These are phyloP conservation scores for Backusella morwellensis DNA, from an alignment of 192 early-diverging fungal genomes.

Conservation along the genomic window DNA sequence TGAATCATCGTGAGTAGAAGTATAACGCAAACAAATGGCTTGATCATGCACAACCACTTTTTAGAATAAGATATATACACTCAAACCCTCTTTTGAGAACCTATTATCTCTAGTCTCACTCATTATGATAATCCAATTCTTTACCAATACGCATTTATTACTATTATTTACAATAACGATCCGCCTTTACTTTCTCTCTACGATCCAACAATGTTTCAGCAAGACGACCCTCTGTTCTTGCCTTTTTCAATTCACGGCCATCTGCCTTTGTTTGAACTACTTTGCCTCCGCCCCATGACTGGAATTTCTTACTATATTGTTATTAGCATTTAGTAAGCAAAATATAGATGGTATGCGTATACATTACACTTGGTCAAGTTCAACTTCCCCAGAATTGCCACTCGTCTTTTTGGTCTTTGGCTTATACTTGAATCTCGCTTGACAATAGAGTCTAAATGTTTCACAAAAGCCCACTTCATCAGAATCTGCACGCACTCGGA, in stretches of 20 bases:
- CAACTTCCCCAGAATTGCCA: slow-evolving; percentile 51
- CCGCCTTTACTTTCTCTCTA: slow-evolving; percentile 77
- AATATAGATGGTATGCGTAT: background rate
- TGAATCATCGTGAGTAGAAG: no score
- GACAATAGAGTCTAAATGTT: slow-evolving; percentile 66
- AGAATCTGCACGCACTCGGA: slow-evolving; percentile 65
- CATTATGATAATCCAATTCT: background rate
- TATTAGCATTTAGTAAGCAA: background rate
- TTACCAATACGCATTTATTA: background rate
- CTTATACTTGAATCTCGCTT: slow-evolving; percentile 65
- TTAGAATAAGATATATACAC: background rate
- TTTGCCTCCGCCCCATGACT: slow-evolving; percentile 70
- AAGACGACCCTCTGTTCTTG: slow-evolving; percentile 68
- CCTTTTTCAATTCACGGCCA: slow-evolving; percentile 53
- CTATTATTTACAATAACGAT: slow-evolving; percentile 76
- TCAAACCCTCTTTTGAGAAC: background rate
- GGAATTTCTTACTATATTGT: slow-evolving; percentile 62
- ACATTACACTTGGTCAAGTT: slow-evolving; percentile 69
- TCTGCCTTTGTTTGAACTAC: slow-evolving; percentile 55
- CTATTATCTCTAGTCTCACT: no score
- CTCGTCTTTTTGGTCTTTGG: slow-evolving; percentile 45
- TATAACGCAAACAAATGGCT: background rate
- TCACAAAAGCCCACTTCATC: slow-evolving; percentile 72
- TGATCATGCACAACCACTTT: background rate
- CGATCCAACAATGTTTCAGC: slow-evolving; percentile 78